A percentile compares a stretch with the other conserved stretches of the same genome.
Evolutionary conservation across 148 eudicot genomes (phyloP).

Genomic region (Vaccinium vitisidaea): DNA sequence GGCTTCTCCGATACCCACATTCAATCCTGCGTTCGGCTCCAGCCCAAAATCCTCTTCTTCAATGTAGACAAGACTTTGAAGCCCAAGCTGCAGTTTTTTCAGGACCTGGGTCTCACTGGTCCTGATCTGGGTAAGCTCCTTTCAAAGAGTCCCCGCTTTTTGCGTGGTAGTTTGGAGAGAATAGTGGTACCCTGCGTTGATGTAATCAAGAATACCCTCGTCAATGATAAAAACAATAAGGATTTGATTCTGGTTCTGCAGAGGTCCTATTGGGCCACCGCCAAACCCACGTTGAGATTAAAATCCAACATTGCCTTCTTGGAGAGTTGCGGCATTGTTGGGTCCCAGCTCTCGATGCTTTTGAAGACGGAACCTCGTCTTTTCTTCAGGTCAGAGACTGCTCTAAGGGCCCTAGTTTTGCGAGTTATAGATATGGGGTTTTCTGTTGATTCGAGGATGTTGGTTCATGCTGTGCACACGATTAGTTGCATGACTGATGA

Average conservation of each 20-base stretch:
- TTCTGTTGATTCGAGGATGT: conserved; percentile 21
- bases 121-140: conserved; percentile 10
- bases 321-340: conserved; percentile 24
- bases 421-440: conserved; percentile 25
- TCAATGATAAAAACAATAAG: neutral
- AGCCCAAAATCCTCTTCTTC: neutral
- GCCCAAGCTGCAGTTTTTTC: conserved; percentile 20
- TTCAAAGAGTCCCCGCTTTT: neutral
- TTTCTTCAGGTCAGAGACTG: neutral
- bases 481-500: conserved; percentile 18
- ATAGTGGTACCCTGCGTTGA: neutral
- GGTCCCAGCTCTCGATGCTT: conserved; percentile 19
- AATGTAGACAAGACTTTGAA: conserved; percentile 7
- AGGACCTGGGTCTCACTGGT: conserved; percentile 15
- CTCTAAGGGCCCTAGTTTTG: conserved; percentile 6
- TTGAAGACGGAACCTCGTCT: conserved; percentile 22
- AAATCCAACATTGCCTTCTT: conserved; percentile 9
- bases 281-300: neutral
- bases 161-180: too few species aligned
- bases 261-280: conserved; percentile 15
- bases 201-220: too few species aligned
- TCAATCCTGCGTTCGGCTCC: neutral
- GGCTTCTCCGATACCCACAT: conserved; percentile 9
- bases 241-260: conserved; percentile 9
- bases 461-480: conserved; percentile 22